phyloP scores from a whole-genome alignment of 805 yeast species.

The Danielia oregonensis region DNA sequence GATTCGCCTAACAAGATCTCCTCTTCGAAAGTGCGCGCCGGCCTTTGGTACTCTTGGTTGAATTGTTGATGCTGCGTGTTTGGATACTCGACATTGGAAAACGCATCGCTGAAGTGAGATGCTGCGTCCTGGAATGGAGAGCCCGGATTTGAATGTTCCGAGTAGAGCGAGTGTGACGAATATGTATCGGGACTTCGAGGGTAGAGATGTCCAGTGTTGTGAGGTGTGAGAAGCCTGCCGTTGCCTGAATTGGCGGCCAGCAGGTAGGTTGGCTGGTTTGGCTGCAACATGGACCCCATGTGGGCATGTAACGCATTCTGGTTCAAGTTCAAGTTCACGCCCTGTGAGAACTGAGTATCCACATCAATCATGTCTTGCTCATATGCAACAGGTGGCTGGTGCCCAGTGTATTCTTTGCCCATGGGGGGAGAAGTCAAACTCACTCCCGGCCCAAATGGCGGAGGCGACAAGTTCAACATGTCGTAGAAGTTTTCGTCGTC shows the following conservation, averaged over 20 bases:
- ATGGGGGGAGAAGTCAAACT: constrained; percentile 4
- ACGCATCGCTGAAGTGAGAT: constrained; percentile 26
- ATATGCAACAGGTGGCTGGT: too few relatives aligned
- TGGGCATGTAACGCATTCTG: too few relatives aligned
- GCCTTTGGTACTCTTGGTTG: constrained; percentile 1
- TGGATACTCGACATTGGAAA: constrained; percentile 11
- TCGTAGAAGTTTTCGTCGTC: constrained; percentile 30
- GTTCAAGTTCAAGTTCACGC: too few relatives aligned
- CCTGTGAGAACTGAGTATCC: too few relatives aligned
- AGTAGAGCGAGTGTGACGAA: constrained; percentile 24
- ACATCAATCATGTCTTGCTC: too few relatives aligned
- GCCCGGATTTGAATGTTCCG: constrained; percentile 24
- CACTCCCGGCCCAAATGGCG: constrained; percentile 4
- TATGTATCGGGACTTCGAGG: constrained; percentile 10
- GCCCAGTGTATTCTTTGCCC: constrained; percentile 2
- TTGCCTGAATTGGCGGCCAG: too few relatives aligned
- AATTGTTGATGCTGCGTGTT: constrained; percentile 5
- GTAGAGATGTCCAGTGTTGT: too few relatives aligned
- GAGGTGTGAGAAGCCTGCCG: too few relatives aligned
- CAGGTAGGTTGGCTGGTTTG: too few relatives aligned
- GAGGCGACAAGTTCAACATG: constrained; percentile 30
- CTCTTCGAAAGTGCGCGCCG: constrained; percentile 22
- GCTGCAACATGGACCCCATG: too few relatives aligned
- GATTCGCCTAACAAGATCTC: constrained; percentile 40
- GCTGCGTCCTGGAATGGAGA: constrained; percentile 36